A percentile compares a stretch with the other conserved stretches of the same genome.
These are phyloP conservation scores for Pythium volutum DNA, from an alignment of 352 stramenopile genomes.

Conservation along the genomic window DNA sequence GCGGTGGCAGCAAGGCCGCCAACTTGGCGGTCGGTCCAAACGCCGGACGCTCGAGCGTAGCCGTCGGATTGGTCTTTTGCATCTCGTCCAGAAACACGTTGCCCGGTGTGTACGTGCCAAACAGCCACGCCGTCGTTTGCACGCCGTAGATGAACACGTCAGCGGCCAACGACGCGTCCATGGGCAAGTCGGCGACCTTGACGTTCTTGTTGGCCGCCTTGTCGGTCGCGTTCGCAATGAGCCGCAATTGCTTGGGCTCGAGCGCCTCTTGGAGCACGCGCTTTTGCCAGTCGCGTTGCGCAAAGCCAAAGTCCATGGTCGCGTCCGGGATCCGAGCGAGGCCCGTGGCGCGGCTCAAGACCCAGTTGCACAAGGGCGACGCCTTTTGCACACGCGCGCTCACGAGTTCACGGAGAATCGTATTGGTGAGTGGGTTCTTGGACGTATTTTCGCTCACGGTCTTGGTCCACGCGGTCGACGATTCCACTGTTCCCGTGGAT, in stretches of 20 bases:
- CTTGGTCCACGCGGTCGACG: not conserved
- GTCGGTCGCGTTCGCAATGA: conserved; percentile 13
- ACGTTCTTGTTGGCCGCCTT: not conserved
- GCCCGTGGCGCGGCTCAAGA: not conserved
- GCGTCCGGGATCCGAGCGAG: not conserved
- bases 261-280: conserved; percentile 1
- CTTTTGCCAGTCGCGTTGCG: conserved; percentile 12
- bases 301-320: conserved; percentile 5
- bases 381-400: not conserved
- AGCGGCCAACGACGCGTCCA: conserved; percentile 19
- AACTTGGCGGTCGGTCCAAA: not conserved
- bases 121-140: not conserved
- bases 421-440: conserved; percentile 16
- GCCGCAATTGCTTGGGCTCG: not conserved
- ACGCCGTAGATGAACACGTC: conserved; percentile 15
- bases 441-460: not conserved
- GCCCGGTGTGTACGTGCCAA: not conserved
- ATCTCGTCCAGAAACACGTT: not conserved
- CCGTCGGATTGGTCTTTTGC: not conserved
- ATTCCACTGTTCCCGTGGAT: too few relatives aligned
- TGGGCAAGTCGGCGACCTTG: conserved; percentile 8
- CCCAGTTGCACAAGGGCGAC: not conserved
- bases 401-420: conserved; percentile 7
- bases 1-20: not conserved
- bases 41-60: not conserved